Evolutionary conservation across 2,329 filamentous ascomycete genomes (phyloP), one percentile per base, ranked within the genome.

Genomic region (Curvularia spicifera): DNA sequence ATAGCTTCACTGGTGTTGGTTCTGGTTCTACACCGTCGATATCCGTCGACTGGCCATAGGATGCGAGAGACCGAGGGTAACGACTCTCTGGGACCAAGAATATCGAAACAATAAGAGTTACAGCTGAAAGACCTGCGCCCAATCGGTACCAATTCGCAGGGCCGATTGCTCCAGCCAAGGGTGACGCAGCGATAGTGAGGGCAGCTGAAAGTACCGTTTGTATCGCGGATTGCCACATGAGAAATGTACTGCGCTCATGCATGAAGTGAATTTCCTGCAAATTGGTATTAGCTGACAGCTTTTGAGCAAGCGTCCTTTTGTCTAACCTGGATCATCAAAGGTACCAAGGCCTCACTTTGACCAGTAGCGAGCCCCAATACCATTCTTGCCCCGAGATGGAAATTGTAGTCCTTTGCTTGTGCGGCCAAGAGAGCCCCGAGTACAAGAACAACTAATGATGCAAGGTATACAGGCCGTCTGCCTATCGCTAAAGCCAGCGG

Each of bases 141-240:
- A 82, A 69, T 1, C 74, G 72, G 43, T 82, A 82, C 80, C 80
- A 82, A 44, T 79, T 76, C 2, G 70, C 58, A 0, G 78, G 74
- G 0, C 78, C 78, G 6, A 81, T 78, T 0, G 72, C 76, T 0
- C 66, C 75, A 2, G 79, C 78, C 39, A 82, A 80, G 1, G 78
- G 78, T 5, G 77, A 76, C 1, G 80, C 78, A 42, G 78, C 78
- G 0, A 82, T 69, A 0, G 74, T 68, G 56, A 71, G 78, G 3
- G 79, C 65, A 0, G 78, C 73, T 1, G 74, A 76, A 4, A 79
- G 59, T 15, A 77, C 72, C 3, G 77, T 76, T 45, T 81, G 78
- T 9, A 77, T 75, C 0, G 78, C 75, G 26, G 75, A 74, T 51
- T 81, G 79, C 54, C 77, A 74, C 77, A 80, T 81, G 15, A 79